Evolutionary conservation across 768 basidiomycete genomes (phyloP).

Genomic region (Naganishia vishniacii): DNA sequence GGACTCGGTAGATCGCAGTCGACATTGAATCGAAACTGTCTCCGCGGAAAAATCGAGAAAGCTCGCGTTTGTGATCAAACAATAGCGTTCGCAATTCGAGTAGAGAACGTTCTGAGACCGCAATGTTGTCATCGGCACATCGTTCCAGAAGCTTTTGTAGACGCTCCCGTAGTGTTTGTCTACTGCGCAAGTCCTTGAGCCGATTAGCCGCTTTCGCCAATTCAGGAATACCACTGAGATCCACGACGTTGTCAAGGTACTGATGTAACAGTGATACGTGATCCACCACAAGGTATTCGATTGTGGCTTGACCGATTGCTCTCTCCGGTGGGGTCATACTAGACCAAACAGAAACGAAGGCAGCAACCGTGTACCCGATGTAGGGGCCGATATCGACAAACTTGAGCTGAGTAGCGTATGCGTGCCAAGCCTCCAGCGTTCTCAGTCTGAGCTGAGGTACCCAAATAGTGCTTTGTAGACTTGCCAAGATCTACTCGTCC

Average conservation of each 20-base stretch:
- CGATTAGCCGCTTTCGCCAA: slow-evolving; percentile 41
- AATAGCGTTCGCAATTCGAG: slow-evolving; percentile 69
- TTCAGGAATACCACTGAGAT: slow-evolving; percentile 67
- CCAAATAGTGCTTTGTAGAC: slow-evolving; percentile 79
- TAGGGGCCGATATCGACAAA: slow-evolving; percentile 71
- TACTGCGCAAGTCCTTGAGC: slow-evolving; percentile 49
- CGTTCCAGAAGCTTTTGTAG: slow-evolving; percentile 69
- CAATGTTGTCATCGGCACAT: slow-evolving; percentile 68
- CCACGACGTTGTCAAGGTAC: slow-evolving; percentile 71
- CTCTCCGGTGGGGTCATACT: slow-evolving; percentile 57
- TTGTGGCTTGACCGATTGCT: slow-evolving; percentile 56
- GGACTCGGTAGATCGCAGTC: slow-evolving; percentile 60
- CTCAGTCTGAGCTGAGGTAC: slow-evolving; percentile 69
- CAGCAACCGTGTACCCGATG: slow-evolving; percentile 79
- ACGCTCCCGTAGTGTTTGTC: slow-evolving; percentile 56
- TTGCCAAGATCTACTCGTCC: slow-evolving; percentile 77
- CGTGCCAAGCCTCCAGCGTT: slow-evolving; percentile 72
- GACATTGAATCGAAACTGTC: slow-evolving; percentile 77
- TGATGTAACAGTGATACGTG: slow-evolving; percentile 56
- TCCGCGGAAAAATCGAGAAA: slow-evolving; percentile 66
- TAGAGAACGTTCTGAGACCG: slow-evolving; percentile 67
- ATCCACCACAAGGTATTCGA: slow-evolving; percentile 66
- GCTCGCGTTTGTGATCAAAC: slow-evolving; percentile 51
- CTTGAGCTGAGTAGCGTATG: slow-evolving; percentile 65
- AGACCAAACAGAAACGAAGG: slow-evolving; percentile 72